Conservation (phyloP, 345 rosid genomes). For the Streptanthus diversifolius region DNA sequence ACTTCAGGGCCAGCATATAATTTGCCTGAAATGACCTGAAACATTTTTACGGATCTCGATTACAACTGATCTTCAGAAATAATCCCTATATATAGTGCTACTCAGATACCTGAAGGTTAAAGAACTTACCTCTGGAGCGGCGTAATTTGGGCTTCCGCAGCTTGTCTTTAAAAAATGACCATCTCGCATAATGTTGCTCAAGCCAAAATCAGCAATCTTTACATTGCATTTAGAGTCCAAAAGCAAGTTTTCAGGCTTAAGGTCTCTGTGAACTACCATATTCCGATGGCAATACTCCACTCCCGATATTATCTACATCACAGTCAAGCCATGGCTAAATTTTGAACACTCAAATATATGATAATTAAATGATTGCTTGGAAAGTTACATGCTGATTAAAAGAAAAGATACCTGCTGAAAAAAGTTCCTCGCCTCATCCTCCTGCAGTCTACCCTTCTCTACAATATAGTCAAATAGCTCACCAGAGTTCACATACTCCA, state of each 20-base stretch:
- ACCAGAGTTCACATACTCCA: constrained; percentile 94
- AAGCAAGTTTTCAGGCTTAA: constrained; percentile 94
- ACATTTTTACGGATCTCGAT: neutral
- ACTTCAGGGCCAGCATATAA: constrained; percentile 94
- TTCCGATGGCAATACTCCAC: constrained; percentile 88
- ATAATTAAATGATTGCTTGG: neutral
- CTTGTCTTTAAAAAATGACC: constrained; percentile 91
- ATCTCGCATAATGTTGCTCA: constrained; percentile 94
- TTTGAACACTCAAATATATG: neutral
- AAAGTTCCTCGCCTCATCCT: constrained; percentile 87
- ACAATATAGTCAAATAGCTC: constrained; percentile 94
- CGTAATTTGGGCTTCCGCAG: constrained; percentile 98
- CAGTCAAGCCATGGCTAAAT: neutral
- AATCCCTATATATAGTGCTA: neutral
- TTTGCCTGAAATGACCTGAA: constrained; percentile 82
- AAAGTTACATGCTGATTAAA: neutral
- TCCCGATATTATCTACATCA: constrained; percentile 84
- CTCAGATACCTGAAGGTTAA: neutral
- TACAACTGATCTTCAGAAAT: neutral
- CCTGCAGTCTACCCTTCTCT: constrained; percentile 87
- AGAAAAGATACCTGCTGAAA: constrained; percentile 76
- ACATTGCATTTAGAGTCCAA: constrained; percentile 86
- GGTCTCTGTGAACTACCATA: constrained; percentile 96
- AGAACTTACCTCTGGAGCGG: constrained; percentile 64
- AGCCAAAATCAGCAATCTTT: constrained; percentile 97